Base-by-base conservation (phyloP, 306 rosid species). In the Quercus engelmannii region DNA sequence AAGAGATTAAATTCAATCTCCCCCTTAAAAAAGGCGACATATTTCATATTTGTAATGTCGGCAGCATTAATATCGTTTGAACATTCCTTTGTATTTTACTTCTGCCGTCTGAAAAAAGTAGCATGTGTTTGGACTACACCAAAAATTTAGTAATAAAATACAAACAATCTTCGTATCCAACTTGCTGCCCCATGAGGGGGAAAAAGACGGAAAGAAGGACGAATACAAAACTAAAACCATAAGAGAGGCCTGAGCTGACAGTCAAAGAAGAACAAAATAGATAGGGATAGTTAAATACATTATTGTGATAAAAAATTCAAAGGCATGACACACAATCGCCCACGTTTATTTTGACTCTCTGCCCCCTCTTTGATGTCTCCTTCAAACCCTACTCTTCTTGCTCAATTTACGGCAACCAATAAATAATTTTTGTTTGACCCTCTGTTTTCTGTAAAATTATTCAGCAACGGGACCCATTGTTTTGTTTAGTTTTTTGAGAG, bases 191-290 rank as follows among this genome's bases (percentile, higher is more conserved):
- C 26, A 49, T 49, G 17, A 58, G 2, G 30, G 23, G 64, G 10
- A 9, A 58, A 58, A n/a, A 20, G 14, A 49, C 15, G 15, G 15
- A 21, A 58, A 58, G 25, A 26, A 21, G 28, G 21, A 58, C 4
- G 12, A 1, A 21, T 21, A 58, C 43, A 14, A 23, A 18, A 63
- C 43, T 38, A 38, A 38, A 38, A 38, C 46, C 2, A 7, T 2
- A 26, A 23, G 26, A 59, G 30, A 35, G 18, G n/a, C 2, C 9
- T 5, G 38, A 63, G 19, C 8, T 14, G 30, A 55, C 49, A 55
- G 64, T 73, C 76, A 54, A 73, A 55, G 75, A 73, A 73, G 75
- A 28, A 73, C 46, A 21, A 17, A 21, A 35, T 17, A 30, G 49
- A 8, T 3, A 11, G 18, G 28, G 62, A 55, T 1, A 52, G 28